Base-by-base conservation (phyloP, 768 basidiomycete species). In the Amanita rimosa region DNA sequence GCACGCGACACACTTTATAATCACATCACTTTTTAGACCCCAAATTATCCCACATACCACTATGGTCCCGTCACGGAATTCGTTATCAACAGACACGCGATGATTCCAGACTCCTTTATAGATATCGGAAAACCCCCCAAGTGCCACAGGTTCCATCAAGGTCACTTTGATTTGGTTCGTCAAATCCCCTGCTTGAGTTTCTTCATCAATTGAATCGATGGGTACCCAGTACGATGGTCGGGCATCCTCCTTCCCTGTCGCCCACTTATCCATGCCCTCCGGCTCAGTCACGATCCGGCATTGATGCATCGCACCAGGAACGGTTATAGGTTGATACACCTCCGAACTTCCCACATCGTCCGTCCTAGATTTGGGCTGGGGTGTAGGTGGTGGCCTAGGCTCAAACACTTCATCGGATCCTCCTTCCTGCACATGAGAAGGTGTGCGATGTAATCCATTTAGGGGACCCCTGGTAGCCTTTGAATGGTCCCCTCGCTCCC, bases 91-190 rank as follows among this genome's bases (percentile, higher is more conserved):
- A 3, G 26, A 21, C 16, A 49, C 22, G 4, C 29, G 38, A 13
- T 48, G 47, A 26, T 50, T 42, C 56, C 55, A 58, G 34, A 45
- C 42, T 10, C 57, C 61, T 14, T 24, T 17, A 46, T 55, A 58
- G 21, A 64, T 59, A 45, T 64, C 61, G 3, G 62, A 61, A 45
- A 53, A 62, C 6, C 62, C 61, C 2, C 62, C 62, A 36, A 55
- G 52, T 6, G 57, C 60, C 3, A 60, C 48, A 4, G 55, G 44
- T 24, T 53, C 47, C 24, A 42, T 31, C 4, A 31, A 21, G 0
- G 31, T 3, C 6, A 49, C 52, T 33, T 43, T 52, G 6, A 62
- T 44, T 3, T 51, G 39, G 8, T 49, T 31, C 5, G 61, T 57
- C 6, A 62, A 35, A 42, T 62, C 58, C 34, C 39, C 39, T 3